These are phyloP conservation scores for Phyllosticta capitalensis DNA, from an alignment of 2,329 filamentous ascomycete genomes.

Conservation along the genomic window DNA sequence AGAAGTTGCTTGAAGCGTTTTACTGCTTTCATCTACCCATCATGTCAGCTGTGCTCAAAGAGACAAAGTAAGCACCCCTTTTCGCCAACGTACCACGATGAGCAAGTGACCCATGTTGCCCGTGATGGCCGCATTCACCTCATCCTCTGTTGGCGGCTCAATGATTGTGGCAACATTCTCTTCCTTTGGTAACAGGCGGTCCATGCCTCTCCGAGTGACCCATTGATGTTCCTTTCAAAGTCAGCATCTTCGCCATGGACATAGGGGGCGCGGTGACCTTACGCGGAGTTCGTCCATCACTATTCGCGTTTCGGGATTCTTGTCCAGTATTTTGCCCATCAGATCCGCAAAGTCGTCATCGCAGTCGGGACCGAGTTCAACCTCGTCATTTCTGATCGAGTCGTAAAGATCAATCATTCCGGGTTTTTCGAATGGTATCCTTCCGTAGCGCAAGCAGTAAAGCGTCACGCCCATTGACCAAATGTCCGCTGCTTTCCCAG, in stretches of 20 bases:
- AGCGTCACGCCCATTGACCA: constrained; percentile 98
- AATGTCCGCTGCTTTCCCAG: constrained; percentile 83
- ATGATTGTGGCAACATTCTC: constrained; percentile 80
- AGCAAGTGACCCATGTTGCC: constrained; percentile 79
- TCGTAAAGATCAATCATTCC: constrained; percentile 82
- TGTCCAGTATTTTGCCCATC: constrained; percentile 65
- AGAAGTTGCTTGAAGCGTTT: constrained; percentile 76
- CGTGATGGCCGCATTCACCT: constrained; percentile 85
- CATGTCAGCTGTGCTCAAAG: neutral
- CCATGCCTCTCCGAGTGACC: constrained; percentile 74
- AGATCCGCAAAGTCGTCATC: constrained; percentile 65
- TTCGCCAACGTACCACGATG: constrained; percentile 52
- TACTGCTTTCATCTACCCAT: constrained; percentile 73
- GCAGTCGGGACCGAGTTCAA: constrained; percentile 53
- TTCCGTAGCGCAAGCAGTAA: constrained; percentile 84
- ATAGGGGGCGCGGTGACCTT: constrained; percentile 13
- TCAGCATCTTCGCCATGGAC: neutral
- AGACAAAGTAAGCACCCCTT: neutral
- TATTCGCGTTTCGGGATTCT: constrained; percentile 75
- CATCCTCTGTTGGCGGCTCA: constrained; percentile 77
- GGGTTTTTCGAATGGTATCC: constrained; percentile 72
- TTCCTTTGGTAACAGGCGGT: constrained; percentile 67
- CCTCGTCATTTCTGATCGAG: constrained; percentile 65
- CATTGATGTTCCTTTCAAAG: constrained; percentile 68
- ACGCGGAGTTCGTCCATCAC: constrained; percentile 75